A percentile compares a stretch with the other conserved stretches of the same genome.
Conservation (phyloP, 176 grass and related monocot genomes). For the Aegilops umbellulata region DNA sequence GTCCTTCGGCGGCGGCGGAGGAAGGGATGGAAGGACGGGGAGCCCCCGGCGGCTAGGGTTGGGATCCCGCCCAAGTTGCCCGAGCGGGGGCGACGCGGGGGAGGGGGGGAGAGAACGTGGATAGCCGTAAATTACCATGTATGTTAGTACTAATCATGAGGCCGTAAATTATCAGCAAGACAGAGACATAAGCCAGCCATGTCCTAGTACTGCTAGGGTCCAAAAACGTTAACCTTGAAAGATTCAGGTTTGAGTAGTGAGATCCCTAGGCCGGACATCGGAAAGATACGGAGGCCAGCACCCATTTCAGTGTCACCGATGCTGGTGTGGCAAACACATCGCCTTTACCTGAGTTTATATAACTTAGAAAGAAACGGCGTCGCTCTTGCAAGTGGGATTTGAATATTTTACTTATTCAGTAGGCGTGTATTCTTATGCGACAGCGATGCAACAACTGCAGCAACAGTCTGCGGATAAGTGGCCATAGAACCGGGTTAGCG, state of each 20-base stretch:
- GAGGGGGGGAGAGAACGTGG: too few species aligned
- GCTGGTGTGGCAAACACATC: neutral
- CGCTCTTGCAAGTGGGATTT: neutral
- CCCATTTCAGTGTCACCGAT: neutral
- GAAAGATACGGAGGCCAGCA: neutral
- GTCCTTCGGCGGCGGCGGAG: too few species aligned
- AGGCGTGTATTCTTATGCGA: too few species aligned
- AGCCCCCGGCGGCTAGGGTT: too few species aligned
- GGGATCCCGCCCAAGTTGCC: too few species aligned
- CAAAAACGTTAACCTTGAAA: neutral
- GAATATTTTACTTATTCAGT: too few species aligned
- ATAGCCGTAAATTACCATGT: too few species aligned
- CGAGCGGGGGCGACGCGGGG: too few species aligned
- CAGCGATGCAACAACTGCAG: too few species aligned
- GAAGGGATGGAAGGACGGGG: too few species aligned
- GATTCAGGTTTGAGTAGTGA: neutral
- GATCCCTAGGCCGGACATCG: neutral
- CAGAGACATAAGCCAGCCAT: neutral
- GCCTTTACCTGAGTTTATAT: neutral
- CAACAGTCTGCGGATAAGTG: too few species aligned
- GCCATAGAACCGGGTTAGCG: too few species aligned
- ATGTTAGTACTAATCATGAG: neutral
- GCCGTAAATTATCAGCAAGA: neutral
- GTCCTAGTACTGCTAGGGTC: neutral
- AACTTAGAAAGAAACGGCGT: neutral